Evolutionary conservation across 2,329 filamentous ascomycete genomes (phyloP), one percentile per base, ranked within the genome.

Genomic region (Exophiala sideris): DNA sequence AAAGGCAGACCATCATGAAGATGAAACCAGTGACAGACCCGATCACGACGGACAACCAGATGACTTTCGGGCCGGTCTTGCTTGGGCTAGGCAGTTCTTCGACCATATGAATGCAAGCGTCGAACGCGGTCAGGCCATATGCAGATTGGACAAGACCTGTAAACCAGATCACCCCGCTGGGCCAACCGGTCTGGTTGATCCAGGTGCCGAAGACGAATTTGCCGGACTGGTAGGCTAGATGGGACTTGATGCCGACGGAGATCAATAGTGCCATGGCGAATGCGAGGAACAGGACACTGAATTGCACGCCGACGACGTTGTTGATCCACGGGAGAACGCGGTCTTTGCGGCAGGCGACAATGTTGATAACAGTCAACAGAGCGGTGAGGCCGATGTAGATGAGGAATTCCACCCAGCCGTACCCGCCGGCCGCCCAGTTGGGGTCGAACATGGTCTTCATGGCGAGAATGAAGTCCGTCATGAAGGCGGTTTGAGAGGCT

Each of bases 41-140:
- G n/a, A 72, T 71, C 0, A 74, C 56, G 1, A 82, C 76, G 0
- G 79, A 76, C 14, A 81, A 71, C 70, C 74, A 81, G 57, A 82
- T 80, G 2, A 78, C 73, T 12, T 70, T 70, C 0, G 80, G 80
- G 0, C 75, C 76, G 51, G 79, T 80, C 34, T 68, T 74, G 29
- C 78, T 68, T 1, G 80, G 79, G 3, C 71, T 67, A 1, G 79
- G 79, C 1, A 82, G 79, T 61, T 82, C 79, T 58, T 83, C 80
- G 2, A 80, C 76, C 71, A 83, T 76, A 63, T 83, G 80, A 35
- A 82, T 80, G 33, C 80, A 79, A 0, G 79, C 77, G 61, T 83
- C 80, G 57, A 83, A 82, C 1, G 79, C 80, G 0, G 78, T 81
- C 12, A 81, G 66, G 1, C 78, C 80, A 50, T 82, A 83, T 0